Base-by-base conservation (phyloP, 2,329 filamentous ascomycete species). In the Paracoccidioides lutzii region DNA sequence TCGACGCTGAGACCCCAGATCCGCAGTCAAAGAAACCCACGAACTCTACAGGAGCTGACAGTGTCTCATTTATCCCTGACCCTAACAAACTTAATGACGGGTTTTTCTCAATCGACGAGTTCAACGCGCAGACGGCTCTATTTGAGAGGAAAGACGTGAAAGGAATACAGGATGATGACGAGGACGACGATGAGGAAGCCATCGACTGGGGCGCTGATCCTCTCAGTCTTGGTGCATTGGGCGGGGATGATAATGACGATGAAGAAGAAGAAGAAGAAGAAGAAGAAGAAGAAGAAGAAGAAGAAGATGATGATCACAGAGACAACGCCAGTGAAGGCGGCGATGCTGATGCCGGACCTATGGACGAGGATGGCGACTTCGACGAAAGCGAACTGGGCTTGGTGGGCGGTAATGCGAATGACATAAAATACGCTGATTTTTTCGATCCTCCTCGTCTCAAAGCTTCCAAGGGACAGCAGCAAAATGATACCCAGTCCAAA, bases 21-120 rank as follows among this genome's bases (percentile, higher is more conserved):
- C 32, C 2, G 65, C 62, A 1, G 66, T 68, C n/a, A 66, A 67
- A 32, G 59, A 57, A 12, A 60, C 38, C 9, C 56, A 56, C 22
- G 60, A 64, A 15, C 58, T 38, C 55, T 41, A 63, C 66, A 9
- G 63, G 73, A 28, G 66, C 67, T 12, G 65, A 74, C 4, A 69
- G 73, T 0, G 78, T 79, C 51, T 79, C 80, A 42, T 84, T 85
- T 58, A 46, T 42, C 32, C 30, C 52, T 10, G 90, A 97, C 65
- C 83, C 83, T 3, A 79, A 93, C 66, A 89, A 90, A 5, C 81
- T 98, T 37, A 97, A 98, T 65, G 93, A 98, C 66, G 91, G 90
- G 4, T 98, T 98, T 75, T 98, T 98, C 74, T 95, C 89, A 14
- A 91, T 98, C 64, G 90, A 97, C 65, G 84, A 94, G 58, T 98